A percentile compares a stretch with the other conserved stretches of the same genome.
Conservation (phyloP, 2,329 filamentous ascomycete genomes). For the Taxawa tesnikishii region DNA sequence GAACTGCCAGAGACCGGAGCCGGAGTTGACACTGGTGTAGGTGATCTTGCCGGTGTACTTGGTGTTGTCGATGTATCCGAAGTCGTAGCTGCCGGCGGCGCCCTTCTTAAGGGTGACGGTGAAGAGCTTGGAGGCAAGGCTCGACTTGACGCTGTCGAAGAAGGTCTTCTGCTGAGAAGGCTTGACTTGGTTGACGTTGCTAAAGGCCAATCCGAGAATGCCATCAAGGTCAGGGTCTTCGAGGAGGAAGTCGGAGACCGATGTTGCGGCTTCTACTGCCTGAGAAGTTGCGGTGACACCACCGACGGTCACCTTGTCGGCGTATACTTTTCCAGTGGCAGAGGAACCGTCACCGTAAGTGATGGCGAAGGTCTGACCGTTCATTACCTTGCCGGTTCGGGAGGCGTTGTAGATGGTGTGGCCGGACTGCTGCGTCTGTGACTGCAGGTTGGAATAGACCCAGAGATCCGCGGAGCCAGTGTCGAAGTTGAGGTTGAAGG, state of each 20-base stretch:
- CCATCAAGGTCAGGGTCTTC: constrained; percentile 44
- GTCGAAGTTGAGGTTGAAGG: constrained; percentile 56
- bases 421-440: constrained; percentile 35
- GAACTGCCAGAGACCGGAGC: constrained; percentile 55
- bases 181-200: constrained; percentile 43
- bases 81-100: constrained; percentile 40
- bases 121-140: constrained; percentile 42
- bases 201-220: constrained; percentile 48
- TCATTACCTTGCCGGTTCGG: constrained; percentile 33
- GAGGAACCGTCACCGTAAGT: constrained; percentile 54
- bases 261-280: constrained; percentile 52
- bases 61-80: constrained; percentile 44
- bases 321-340: constrained; percentile 53
- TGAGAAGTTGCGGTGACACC: constrained; percentile 46
- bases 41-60: constrained; percentile 47
- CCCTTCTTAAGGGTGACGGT: constrained; percentile 45
- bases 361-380: constrained; percentile 45
- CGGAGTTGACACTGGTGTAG: constrained; percentile 43
- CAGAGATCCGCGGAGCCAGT: constrained; percentile 52
- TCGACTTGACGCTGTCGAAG: constrained; percentile 44
- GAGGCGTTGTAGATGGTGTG: constrained; percentile 47
- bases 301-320: constrained; percentile 51
- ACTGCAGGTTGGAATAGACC: constrained; percentile 51
- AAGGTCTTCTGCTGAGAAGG: constrained; percentile 42
- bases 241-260: constrained; percentile 42